Evolutionary conservation across 371 early-diverging fungal genomes (phyloP).

Genomic region (Saksenaea vasiformis): DNA sequence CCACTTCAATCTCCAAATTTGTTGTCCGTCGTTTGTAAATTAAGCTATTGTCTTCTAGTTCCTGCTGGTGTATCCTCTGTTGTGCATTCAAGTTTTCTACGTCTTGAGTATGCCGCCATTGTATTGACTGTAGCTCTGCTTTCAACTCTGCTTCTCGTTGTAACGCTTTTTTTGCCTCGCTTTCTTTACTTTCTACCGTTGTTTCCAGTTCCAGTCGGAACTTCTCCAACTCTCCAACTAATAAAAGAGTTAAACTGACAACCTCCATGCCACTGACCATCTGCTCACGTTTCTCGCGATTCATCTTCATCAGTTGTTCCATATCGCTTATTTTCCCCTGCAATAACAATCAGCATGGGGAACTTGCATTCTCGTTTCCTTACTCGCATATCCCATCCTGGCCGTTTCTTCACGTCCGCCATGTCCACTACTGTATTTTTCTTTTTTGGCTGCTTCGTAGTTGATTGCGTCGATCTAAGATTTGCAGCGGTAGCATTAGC

Average conservation of each 20-base stretch:
- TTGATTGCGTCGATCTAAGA: not conserved
- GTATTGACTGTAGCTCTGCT: conserved; percentile 23
- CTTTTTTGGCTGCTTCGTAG: not conserved
- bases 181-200: conserved; percentile 28
- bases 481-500: not conserved
- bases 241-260: not conserved
- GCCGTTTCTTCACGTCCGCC: conserved; percentile 26
- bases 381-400: conserved; percentile 49
- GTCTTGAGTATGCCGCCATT: conserved; percentile 23
- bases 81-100: conserved; percentile 29
- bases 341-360: not conserved
- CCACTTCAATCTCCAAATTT: conserved; percentile 28
- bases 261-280: not conserved
- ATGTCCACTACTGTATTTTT: not conserved
- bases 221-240: conserved; percentile 27
- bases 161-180: conserved; percentile 31
- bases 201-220: conserved; percentile 30
- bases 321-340: conserved; percentile 44
- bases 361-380: not conserved
- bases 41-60: conserved; percentile 33
- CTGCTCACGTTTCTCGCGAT: conserved; percentile 26
- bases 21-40: conserved; percentile 26
- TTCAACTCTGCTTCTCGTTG: conserved; percentile 25
- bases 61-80: conserved; percentile 37
- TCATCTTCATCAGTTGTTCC: conserved; percentile 27